These are phyloP conservation scores for Wickerhamiella australiensis DNA, from an alignment of 805 yeast genomes.

Conservation along the genomic window DNA sequence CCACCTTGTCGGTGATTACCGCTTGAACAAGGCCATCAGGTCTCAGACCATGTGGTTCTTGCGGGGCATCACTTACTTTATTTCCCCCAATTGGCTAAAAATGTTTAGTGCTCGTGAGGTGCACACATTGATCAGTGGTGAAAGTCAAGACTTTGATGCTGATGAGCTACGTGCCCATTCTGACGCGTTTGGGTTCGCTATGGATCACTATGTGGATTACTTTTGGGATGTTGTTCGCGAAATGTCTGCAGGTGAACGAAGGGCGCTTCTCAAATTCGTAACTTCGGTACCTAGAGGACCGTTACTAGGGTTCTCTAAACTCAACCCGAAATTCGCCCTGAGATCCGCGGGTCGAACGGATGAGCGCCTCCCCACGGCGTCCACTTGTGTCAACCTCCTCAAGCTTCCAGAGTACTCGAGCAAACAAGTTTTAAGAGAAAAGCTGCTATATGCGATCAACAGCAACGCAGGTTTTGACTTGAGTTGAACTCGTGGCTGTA, in stretches of 20 bases:
- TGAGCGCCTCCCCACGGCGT: slow-evolving; percentile 71
- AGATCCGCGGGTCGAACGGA: slow-evolving; percentile 47
- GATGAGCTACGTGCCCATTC: slow-evolving; percentile 54
- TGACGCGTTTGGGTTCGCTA: slow-evolving; percentile 48
- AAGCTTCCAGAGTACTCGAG: slow-evolving; percentile 73
- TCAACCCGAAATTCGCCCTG: slow-evolving; percentile 72
- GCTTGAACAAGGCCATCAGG: slow-evolving; percentile 51
- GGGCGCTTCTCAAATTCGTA: slow-evolving; percentile 68
- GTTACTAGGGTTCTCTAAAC: slow-evolving; percentile 63
- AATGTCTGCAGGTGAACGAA: slow-evolving; percentile 48
- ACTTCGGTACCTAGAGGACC: slow-evolving; percentile 92
- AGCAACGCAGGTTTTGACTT: slow-evolving; percentile 83
- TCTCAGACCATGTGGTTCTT: slow-evolving; percentile 52
- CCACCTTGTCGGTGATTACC: slow-evolving; percentile 65
- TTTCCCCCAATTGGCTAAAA: slow-evolving; percentile 62
- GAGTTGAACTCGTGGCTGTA: too few relatives aligned
- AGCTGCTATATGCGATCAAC: slow-evolving; percentile 65
- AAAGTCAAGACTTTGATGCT: slow-evolving; percentile 54
- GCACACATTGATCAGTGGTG: slow-evolving; percentile 76
- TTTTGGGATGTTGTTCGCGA: slow-evolving; percentile 73
- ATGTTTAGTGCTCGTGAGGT: slow-evolving; percentile 79
- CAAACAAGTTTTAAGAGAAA: slow-evolving; percentile 43
- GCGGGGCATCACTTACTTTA: slow-evolving; percentile 56
- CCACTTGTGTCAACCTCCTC: slow-evolving; percentile 83
- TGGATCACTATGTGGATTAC: slow-evolving; percentile 40